Evolutionary conservation across 1,284 basidiomycete genomes (phyloP), one percentile per base, ranked within the genome.

Genomic region (Trichosporon asahii): DNA sequence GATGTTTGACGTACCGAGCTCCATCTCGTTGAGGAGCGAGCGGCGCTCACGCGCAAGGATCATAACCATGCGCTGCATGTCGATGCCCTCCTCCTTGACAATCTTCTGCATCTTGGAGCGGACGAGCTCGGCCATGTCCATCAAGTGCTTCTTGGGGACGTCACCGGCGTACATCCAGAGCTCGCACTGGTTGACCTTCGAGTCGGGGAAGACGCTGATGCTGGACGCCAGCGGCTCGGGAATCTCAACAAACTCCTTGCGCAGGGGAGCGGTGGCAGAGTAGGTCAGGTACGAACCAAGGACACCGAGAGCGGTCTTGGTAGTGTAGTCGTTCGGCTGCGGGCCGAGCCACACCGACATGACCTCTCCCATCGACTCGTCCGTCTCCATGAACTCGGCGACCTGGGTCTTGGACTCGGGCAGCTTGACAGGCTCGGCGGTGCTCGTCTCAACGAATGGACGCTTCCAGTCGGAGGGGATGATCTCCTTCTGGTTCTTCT

Each of bases 301-400:
- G 49, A 98, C 86, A 74, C 95, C 92, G 71, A 98, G 82, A 7
- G 94, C 95, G 85, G 92, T 91, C 73, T 90, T 88, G 75, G 91
- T 89, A 68, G 95, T 80, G 80, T 91, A 93, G 71, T 91, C 88
- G 68, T 88, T 89, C 15, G 89, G 89, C 63, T 89, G 80, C 37
- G 92, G 92, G 1, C 96, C 95, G 72, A 92, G 86, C 85, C 90
- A 97, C 23, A 86, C 88, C 69, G 98, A 87, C 61, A 89, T 85
- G 7, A 98, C 80, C 85, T 98, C 95, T 53, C 97, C 96, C 74
- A 94, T 87, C 70, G 91, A 94, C 85, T 99, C 97, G 80, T 99
- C 96, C 82, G 94, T 90, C 83, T 98, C 97, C n/a, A 97, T 97
- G 78, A 99, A 99, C 76, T 96, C 92, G 35, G 98, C 89, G 0